A percentile compares a stretch with the other conserved stretches of the same genome.
These are phyloP conservation scores for Tetracentron sinense DNA, from an alignment of 164 flowering plant species.

Conservation along the genomic window DNA sequence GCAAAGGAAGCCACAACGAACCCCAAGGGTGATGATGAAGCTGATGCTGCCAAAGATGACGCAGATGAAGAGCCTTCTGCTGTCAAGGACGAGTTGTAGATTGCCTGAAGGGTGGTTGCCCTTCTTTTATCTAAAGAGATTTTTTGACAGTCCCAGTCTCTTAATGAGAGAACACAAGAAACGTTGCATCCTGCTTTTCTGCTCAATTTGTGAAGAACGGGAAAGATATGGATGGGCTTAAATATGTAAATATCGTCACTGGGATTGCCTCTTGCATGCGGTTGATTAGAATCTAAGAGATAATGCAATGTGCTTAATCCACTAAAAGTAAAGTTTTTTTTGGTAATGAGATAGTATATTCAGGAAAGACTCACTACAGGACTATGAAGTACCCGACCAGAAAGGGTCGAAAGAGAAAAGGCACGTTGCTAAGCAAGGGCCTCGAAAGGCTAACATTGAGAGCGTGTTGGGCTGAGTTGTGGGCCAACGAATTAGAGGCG, in stretches of 20 bases:
- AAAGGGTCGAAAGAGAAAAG: too few species aligned
- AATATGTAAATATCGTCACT: too few species aligned
- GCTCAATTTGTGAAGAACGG: constrained; percentile 1
- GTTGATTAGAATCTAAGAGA: too few species aligned
- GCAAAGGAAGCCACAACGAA: constrained; percentile 23
- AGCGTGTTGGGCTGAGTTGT: too few species aligned
- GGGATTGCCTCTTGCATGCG: too few species aligned
- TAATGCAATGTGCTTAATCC: background rate
- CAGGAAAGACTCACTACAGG: too few species aligned
- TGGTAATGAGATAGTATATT: background rate
- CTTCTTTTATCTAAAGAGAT: background rate
- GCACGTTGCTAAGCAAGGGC: too few species aligned
- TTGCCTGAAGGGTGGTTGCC: background rate
- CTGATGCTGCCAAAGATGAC: constrained; percentile 18
- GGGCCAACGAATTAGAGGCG: too few species aligned
- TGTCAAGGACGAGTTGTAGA: constrained; percentile 70
- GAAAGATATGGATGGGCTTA: background rate
- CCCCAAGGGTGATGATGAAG: constrained; percentile 19
- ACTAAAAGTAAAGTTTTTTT: background rate
- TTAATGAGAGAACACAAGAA: background rate
- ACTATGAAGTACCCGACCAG: too few species aligned
- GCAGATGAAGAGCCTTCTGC: constrained; percentile 26
- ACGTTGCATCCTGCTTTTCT: constrained; percentile 10
- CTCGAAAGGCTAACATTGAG: too few species aligned
- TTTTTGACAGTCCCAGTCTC: background rate